Base-by-base conservation (phyloP, 345 rosid species). In the Melaleuca alternifolia region DNA sequence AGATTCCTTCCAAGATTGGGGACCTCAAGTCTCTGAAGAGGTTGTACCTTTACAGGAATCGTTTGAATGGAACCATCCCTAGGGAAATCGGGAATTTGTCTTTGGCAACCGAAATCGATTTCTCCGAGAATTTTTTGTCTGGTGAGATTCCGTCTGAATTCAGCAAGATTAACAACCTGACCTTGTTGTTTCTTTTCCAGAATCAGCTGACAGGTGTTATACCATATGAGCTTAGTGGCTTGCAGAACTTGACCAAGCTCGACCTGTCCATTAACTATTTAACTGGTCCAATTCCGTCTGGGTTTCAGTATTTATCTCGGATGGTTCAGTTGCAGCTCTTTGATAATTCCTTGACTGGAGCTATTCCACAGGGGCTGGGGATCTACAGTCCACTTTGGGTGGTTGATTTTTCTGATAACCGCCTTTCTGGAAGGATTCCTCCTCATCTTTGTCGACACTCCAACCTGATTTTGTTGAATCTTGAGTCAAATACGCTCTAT, bases 241-340 rank as follows among this genome's bases (percentile, higher is more conserved):
- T 96, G 93, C 91, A 77, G 90, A 96, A 95, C 90, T 89, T 97
- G 89, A 88, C 85, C 20, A 96, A 91, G 90, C 95, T 97, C 50
- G 99, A 97, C 88, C 97, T 97, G 81, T 97, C 99, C 48, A 95
- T 94, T 54, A 97, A 97, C 88, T 85, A 88, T 37, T 91, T 97
- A 53, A 90, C 92, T 15, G 99, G 99, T 87, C 91, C 93, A 37
- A 92, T 97, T 76, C 99, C 99, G 14, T 86, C 62, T 3, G 93
- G 95, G 85, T 93, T 97, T 59, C 95, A 96, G 86, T 91, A 94
- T 87, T 91, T 96, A 89, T 93, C 94, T 62, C 88, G 92, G 50
- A 87, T 96, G 93, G 62, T 89, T 82, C 95, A 92, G 93, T 90
- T 97, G 87, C 99, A 97, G 98, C 96, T 97, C 85, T 96, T 94